A percentile compares a stretch with the other conserved stretches of the same genome.
Evolutionary conservation across 768 basidiomycete species (phyloP).

Genomic region (Pilatotrama ljubarskyi): DNA sequence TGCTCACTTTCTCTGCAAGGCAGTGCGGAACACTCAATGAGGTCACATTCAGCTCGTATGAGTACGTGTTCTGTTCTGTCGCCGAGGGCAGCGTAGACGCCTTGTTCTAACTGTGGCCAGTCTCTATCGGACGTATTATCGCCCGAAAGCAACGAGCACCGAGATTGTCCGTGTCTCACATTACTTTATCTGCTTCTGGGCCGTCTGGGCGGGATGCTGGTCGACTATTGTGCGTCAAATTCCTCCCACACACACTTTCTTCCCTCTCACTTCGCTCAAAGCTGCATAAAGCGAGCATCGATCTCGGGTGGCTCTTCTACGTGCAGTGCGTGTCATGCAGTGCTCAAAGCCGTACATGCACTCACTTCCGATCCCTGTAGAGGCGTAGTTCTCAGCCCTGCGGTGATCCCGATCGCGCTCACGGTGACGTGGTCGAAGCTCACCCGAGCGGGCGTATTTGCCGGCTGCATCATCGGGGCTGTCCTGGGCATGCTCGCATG

Average conservation of each 20-base stretch:
- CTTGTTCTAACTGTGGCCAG: conserved; percentile 14
- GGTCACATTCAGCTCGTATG: conserved; percentile 40
- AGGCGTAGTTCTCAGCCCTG: conserved; percentile 50
- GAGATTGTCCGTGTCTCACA: conserved; percentile 38
- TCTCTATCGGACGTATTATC: conserved; percentile 36
- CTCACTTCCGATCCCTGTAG: conserved; percentile 26
- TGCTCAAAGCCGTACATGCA: not conserved
- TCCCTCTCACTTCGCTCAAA: conserved; percentile 15
- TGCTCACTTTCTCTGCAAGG: not conserved
- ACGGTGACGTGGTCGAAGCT: conserved; percentile 50
- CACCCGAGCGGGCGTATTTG: conserved; percentile 40
- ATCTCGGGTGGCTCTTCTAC: conserved; percentile 51
- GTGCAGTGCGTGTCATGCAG: conserved; percentile 39
- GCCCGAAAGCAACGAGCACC: conserved; percentile 32
- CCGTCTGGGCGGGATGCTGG: conserved; percentile 41
- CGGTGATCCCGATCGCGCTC: conserved; percentile 50
- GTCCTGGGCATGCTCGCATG: conserved; percentile 47
- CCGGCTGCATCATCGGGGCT: conserved; percentile 44
- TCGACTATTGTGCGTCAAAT: conserved; percentile 32
- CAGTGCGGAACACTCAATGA: not conserved
- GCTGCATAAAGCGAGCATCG: conserved; percentile 47
- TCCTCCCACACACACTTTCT: not conserved
- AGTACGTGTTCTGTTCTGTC: conserved; percentile 36
- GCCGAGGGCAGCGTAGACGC: not conserved
- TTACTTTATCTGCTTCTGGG: conserved; percentile 36